Conservation (phyloP, 202 grass and related monocot genomes). For the Schoenoplectus triqueter region DNA sequence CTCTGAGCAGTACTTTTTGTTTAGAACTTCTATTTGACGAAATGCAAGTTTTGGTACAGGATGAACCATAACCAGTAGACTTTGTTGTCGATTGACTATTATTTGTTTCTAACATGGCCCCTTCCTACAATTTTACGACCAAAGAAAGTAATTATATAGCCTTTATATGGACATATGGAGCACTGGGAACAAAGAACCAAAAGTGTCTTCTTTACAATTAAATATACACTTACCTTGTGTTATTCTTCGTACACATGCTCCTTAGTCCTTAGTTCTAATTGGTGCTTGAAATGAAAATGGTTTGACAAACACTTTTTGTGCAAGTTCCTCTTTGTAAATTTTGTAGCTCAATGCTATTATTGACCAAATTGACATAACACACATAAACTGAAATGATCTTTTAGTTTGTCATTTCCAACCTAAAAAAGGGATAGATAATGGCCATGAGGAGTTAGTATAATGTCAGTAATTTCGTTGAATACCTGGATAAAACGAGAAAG, state of each 20-base stretch:
- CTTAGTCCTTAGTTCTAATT: background rate
- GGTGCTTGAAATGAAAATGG: too few species aligned
- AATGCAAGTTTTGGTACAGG: background rate
- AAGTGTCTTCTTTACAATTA: background rate
- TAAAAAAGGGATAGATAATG: background rate
- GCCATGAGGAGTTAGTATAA: background rate
- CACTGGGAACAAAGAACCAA: background rate
- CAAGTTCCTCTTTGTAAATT: too few species aligned
- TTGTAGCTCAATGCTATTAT: too few species aligned
- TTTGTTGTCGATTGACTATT: background rate
- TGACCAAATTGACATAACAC: too few species aligned
- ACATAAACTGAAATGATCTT: background rate
- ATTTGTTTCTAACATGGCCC: constrained; percentile 4
- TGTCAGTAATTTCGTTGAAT: background rate
- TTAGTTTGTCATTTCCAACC: background rate
- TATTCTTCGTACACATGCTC: background rate
- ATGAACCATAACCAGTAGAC: background rate
- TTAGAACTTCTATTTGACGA: constrained; percentile 18
- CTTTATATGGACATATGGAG: background rate
- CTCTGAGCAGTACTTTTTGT: constrained; percentile 41
- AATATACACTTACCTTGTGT: background rate
- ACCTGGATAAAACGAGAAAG: constrained; percentile 51
- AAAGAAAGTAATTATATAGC: background rate
- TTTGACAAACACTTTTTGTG: too few species aligned
- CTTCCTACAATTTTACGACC: constrained; percentile 20